Evolutionary conservation across 2,329 filamentous ascomycete genomes (phyloP), one percentile per base, ranked within the genome.

Genomic region (Thelonectria discophora): DNA sequence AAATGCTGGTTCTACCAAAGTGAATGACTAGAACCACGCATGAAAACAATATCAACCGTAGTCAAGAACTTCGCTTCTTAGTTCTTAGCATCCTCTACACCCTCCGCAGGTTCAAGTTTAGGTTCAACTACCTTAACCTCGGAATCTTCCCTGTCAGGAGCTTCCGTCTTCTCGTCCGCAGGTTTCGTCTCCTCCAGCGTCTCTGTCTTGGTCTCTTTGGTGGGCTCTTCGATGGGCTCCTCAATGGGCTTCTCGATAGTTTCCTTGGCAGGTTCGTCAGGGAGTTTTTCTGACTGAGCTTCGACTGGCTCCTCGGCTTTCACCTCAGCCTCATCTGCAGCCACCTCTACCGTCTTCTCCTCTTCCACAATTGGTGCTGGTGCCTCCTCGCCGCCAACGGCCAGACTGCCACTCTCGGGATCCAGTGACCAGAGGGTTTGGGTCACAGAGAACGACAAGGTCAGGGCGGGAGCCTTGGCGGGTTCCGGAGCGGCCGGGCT

Each of bases 381-480:
- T 15, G 69, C 56, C 9, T 58, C 59, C 45, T 69, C 65, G 5
- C 60, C 58, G 6, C 49, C 62, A 8, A 76, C 70, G 3, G 65
- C 58, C 12, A 86, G 68, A 8, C 78, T 75, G 30, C 83, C 80
- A 65, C 82, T 79, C 21, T 86, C 79, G 9, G 80, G 76, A 45
- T 84, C 81, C 57, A 88, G 82, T 53, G 82, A 83, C 75, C 81
- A 88, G 34, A 84, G 66, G 0, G 80, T 84, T 39, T 80, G 76
- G 1, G 83, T 78, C 24, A 76, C 71, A 0, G 81, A 82, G 62
- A 87, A 81, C 17, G 76, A 79, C 46, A 87, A 72, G 3, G 75
- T 73, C n/a, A 78, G 75, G 12, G 72, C 69, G n/a, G 73, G 47
- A 3, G 70, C 58, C 48, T 69, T 68, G 8, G 63, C 49, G 20